Percentiles rank a stretch among this genome's conserved stretches.
Conservation (phyloP, 345 rosid genomes). For the Streptanthus diversifolius region DNA sequence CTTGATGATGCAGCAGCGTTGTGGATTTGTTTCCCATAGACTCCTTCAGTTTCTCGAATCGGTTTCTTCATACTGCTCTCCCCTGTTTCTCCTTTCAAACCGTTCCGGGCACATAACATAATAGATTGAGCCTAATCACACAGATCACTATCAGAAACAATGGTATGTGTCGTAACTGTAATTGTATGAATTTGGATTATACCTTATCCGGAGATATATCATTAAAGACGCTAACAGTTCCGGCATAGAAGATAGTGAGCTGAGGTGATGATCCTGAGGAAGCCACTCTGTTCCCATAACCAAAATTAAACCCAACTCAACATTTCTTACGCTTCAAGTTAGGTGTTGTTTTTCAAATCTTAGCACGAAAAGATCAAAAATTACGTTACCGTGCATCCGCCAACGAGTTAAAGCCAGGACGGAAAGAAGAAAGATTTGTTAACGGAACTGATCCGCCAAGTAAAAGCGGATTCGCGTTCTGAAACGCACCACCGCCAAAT, state of each 20-base stretch:
- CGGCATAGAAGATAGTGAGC: constrained; percentile 78
- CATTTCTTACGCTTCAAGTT: too few species aligned
- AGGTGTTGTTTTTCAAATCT: background rate
- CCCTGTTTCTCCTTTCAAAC: constrained; percentile 24
- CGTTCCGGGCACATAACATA: constrained; percentile 72
- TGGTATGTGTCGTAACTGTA: background rate
- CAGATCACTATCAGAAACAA: background rate
- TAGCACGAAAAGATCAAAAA: background rate
- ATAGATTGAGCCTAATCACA: constrained; percentile 76
- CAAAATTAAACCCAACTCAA: background rate
- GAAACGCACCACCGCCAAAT: constrained; percentile 20
- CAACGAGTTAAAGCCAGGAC: background rate
- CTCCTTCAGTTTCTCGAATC: constrained; percentile 5
- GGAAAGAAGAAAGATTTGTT: constrained; percentile 7
- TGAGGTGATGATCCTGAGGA: constrained; percentile 44
- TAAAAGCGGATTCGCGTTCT: constrained; percentile 21
- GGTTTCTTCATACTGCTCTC: constrained; percentile 19
- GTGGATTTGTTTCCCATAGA: constrained; percentile 35
- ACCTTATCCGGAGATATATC: constrained; percentile 83
- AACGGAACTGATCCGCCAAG: constrained; percentile 33
- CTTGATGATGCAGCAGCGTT: constrained; percentile 51
- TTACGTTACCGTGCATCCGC: constrained; percentile 18
- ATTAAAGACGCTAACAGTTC: constrained; percentile 63
- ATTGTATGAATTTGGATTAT: background rate
- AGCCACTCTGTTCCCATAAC: constrained; percentile 38